Evolutionary conservation across 163 green algal species (phyloP).

Genomic region (Prototheca cutis): DNA sequence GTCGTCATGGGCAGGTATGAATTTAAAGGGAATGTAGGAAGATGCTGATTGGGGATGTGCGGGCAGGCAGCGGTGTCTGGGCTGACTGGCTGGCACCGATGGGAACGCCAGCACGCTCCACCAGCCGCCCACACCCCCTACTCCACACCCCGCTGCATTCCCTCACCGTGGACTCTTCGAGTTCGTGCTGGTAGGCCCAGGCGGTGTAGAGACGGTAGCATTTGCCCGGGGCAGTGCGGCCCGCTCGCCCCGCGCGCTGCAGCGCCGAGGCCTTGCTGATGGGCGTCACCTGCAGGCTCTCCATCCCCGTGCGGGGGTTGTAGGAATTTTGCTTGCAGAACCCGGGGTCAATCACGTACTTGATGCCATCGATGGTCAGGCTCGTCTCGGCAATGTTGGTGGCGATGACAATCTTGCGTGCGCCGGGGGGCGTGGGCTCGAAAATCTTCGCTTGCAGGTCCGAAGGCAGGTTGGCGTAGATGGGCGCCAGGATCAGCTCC

Average conservation of each 20-base stretch:
- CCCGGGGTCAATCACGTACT: conserved; percentile 76
- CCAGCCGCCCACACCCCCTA: too few species aligned
- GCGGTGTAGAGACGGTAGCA: conserved; percentile 95
- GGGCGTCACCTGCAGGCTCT: conserved; percentile 81
- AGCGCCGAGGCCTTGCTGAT: conserved; percentile 75
- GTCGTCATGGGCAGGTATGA: too few species aligned
- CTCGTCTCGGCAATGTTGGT: conserved; percentile 91
- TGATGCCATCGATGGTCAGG: conserved; percentile 81
- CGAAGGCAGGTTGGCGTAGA: conserved; percentile 95
- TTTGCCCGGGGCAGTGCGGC: conserved; percentile 61
- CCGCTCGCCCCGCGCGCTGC: conserved; percentile 55
- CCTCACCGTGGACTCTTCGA: conserved; percentile 92
- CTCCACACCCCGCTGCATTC: too few species aligned
- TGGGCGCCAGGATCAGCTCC: conserved; percentile 88
- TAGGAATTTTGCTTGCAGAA: conserved; percentile 90
- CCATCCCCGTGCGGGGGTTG: conserved; percentile 89
- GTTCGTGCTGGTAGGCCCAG: conserved; percentile 85
- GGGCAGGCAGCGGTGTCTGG: too few species aligned
- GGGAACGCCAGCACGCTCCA: too few species aligned
- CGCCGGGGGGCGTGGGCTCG: conserved; percentile 71
- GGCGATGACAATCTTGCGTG: conserved; percentile 87
- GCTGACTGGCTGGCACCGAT: too few species aligned
- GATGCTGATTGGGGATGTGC: too few species aligned
- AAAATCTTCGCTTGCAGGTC: conserved; percentile 94
- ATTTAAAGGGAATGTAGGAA: too few species aligned